Base-by-base conservation (phyloP, 176 grass and related monocot species). In the Leersia perrieri region DNA sequence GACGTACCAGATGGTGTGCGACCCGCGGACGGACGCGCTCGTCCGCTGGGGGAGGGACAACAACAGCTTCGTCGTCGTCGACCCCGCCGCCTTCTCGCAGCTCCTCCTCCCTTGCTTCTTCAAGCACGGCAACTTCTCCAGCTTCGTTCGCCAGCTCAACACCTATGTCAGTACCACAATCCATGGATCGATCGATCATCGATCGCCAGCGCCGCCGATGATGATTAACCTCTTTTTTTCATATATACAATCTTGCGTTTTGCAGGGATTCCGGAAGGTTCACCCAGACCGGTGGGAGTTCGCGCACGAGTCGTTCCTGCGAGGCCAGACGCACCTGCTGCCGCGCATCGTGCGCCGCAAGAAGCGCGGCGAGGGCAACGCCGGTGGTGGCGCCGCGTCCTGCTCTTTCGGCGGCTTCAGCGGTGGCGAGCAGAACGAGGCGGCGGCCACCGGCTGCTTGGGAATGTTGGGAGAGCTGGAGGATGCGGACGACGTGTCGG, bases 101-200 rank as follows among this genome's bases (percentile, higher is more conserved):
- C 51, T 94, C 30, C 89, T 94, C 36, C 92, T 94, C 25, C 89
- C 92, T 14, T 87, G 79, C 73, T 91, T 91, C 79, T 97, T 94
- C 87, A 97, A 97, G 91, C 94, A 97, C 87, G 88, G 68, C 87
- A 97, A 97, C 85, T 97, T 97, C 87, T 97, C 94, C 87, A 93
- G 90, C 84, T 97, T 97, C 89, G 80, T 97, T 51, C 75, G 94
- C 3, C 92, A 94, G 81, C 85, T 94, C 84, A 91, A 94, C 79
- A 94, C 92, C 16, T 91, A 94, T 81, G 94, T 97, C 84, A 87
- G 88, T 36, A 2, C n/a, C n/a, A n/a, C 9, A 9, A 3, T 45
- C 13, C 13, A 3, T 16, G 42, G 22, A 23, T 23, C 22, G 53
- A 7, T 20, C 22, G 53, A 25, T 57, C n/a, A n/a, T 25, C 53